phyloP scores from a whole-genome alignment of 192 early-diverging fungal species.

The Coemansia sp. region DNA sequence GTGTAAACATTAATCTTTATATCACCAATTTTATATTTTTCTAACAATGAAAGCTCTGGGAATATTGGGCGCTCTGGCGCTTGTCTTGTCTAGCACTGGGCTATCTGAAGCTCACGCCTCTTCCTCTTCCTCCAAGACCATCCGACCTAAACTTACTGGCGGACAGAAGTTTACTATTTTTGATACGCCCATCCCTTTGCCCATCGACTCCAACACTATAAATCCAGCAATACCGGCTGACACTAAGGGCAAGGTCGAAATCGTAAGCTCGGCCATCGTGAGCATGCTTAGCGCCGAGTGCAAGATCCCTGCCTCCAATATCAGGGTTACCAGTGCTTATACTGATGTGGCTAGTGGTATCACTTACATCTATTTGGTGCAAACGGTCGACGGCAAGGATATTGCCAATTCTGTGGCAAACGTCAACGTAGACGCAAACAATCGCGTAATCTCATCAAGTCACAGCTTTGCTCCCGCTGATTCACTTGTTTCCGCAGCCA shows the following conservation, averaged over 20 bases:
- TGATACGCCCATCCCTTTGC: background rate
- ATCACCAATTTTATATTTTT: background rate
- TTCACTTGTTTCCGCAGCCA: background rate
- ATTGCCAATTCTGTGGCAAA: conserved; percentile 85
- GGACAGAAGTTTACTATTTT: background rate
- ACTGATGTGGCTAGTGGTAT: conserved; percentile 71
- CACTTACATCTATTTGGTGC: conserved; percentile 86
- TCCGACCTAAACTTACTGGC: background rate
- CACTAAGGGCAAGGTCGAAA: background rate
- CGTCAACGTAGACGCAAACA: conserved; percentile 69
- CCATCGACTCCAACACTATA: background rate
- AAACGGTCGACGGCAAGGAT: conserved; percentile 68
- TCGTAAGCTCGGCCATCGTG: conserved; percentile 12
- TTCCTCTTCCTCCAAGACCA: background rate
- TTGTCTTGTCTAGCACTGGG: background rate
- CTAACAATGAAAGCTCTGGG: conserved; percentile 10
- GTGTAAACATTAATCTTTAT: background rate
- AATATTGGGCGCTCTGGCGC: conserved; percentile 8
- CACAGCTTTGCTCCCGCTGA: conserved; percentile 60
- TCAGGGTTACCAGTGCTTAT: conserved; percentile 67
- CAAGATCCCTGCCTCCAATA: conserved; percentile 9
- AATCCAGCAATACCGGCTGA: background rate
- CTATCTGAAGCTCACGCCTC: background rate
- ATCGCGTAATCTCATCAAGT: conserved; percentile 71
- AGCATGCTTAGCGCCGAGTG: conserved; percentile 7